phyloP scores from a whole-genome alignment of 192 early-diverging fungal species.

The Dispira simplex region DNA sequence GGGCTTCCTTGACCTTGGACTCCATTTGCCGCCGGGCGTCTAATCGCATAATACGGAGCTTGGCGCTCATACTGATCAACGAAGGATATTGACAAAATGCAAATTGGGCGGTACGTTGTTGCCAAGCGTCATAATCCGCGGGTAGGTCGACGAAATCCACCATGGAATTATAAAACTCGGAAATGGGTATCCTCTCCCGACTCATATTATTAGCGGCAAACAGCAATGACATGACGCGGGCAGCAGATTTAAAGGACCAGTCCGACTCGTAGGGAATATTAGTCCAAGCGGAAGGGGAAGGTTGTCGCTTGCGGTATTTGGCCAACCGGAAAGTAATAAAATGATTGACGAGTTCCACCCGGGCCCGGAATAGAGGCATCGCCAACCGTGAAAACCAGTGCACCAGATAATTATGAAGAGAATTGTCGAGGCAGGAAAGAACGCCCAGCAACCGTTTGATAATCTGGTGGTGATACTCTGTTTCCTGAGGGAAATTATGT shows the following conservation, averaged over 20 bases:
- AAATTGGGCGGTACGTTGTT: constrained; percentile 38
- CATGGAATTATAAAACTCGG: constrained; percentile 73
- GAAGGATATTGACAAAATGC: constrained; percentile 77
- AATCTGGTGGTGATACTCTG: constrained; percentile 73
- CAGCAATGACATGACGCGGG: constrained; percentile 78
- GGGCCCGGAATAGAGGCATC: constrained; percentile 41
- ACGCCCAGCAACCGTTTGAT: constrained; percentile 65
- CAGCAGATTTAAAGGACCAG: constrained; percentile 68
- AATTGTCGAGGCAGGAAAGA: constrained; percentile 64
- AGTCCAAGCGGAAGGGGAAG: constrained; percentile 6
- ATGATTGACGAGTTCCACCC: constrained; percentile 66
- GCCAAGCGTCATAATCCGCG: constrained; percentile 62
- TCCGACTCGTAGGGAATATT: constrained; percentile 58
- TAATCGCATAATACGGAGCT: constrained; percentile 59
- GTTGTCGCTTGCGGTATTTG: constrained; percentile 30
- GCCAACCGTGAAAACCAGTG: constrained; percentile 63
- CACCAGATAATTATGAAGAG: constrained; percentile 75
- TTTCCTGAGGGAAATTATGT: constrained; percentile 58
- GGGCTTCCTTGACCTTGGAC: constrained; percentile 48
- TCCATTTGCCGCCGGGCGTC: constrained; percentile 67
- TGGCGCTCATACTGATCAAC: constrained; percentile 55
- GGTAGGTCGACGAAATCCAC: constrained; percentile 56
- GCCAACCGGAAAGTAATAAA: constrained; percentile 71
- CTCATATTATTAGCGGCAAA: constrained; percentile 60
- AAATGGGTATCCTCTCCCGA: constrained; percentile 37